Evolutionary conservation across 805 yeast genomes (phyloP), one percentile per base, ranked within the genome.

Genomic region (Saccharomyces mikatae): DNA sequence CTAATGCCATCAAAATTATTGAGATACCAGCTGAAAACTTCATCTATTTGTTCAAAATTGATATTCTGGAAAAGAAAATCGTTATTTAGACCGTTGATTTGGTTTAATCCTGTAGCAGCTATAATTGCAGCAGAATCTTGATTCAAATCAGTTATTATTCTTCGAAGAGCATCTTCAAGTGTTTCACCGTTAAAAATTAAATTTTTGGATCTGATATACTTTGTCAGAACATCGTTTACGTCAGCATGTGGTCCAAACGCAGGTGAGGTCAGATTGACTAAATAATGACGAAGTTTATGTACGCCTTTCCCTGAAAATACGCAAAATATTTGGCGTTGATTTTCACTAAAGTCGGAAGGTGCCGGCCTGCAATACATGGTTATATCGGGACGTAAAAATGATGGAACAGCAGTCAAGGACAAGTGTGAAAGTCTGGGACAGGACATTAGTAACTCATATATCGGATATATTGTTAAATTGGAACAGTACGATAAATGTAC

Each of bases 291-390:
- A 58, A 92, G 76, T 56, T 82, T 81, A 50, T 76, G 80, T 17
- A 94, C 96, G 8, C 97, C 97, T 56, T 80, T 81, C 1, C 98
- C 98, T 32, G 92, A 84, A 66, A 90, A 94, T 11, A 92, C 99
- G 73, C 98, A 92, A 65, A 94, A 92, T 50, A 87, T 78, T 24
- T 84, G 79, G 59, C 84, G 84, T 69, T 94, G 99, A 63, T 86
- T 86, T 54, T 84, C 88, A 52, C 85, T 90, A 68, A 94, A 91
- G 62, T 90, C 97, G 11, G 87, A 82, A 3, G 99, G 98, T 1
- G 98, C 94, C 8, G 85, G 87, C 29, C 98, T 84, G 69, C 97
- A 91, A 70, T 82, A 91, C 59, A 81, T 83, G 0, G 92, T 86
- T 50, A 92, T 82, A 64, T 92, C 97, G 9, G 85, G 78, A 56